phyloP scores from a whole-genome alignment of 192 early-diverging fungal genomes.

The Coemansia sp. region DNA sequence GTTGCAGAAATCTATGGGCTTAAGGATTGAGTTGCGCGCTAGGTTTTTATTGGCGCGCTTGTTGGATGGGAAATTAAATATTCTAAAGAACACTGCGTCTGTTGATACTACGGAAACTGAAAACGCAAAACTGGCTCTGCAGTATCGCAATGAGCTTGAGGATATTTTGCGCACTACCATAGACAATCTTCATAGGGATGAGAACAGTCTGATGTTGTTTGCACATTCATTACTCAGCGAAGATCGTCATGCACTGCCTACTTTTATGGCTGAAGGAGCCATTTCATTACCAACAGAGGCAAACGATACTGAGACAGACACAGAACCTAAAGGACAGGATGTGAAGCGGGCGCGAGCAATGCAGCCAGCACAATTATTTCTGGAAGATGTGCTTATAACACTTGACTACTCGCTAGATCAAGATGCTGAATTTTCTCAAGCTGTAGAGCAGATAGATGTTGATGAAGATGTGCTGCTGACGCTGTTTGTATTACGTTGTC shows the following conservation, averaged over 20 bases:
- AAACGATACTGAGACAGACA: background rate
- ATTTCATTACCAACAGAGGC: background rate
- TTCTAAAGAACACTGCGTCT: conserved; percentile 10
- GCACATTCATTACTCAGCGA: conserved; percentile 6
- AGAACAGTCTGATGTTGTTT: conserved; percentile 11
- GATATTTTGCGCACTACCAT: conserved; percentile 25
- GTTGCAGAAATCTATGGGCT: conserved; percentile 27
- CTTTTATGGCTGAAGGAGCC: conserved; percentile 9
- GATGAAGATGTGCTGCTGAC: conserved; percentile 24
- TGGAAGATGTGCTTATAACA: conserved; percentile 21
- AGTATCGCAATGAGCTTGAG: conserved; percentile 54
- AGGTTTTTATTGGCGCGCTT: conserved; percentile 50
- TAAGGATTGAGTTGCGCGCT: conserved; percentile 64
- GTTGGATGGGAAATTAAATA: conserved; percentile 44
- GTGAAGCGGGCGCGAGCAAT: background rate
- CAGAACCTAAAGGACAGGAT: background rate
- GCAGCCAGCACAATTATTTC: conserved; percentile 13
- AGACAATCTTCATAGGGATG: background rate
- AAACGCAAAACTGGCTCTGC: conserved; percentile 51
- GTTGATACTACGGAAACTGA: conserved; percentile 6
- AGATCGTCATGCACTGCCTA: conserved; percentile 16
- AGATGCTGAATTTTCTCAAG: conserved; percentile 25
- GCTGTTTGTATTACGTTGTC: conserved; percentile 33
- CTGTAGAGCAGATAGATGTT: conserved; percentile 28
- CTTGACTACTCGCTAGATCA: conserved; percentile 17